These are phyloP conservation scores for Mycosarcoma maydis DNA, from an alignment of 1,284 basidiomycete genomes.

Conservation along the genomic window DNA sequence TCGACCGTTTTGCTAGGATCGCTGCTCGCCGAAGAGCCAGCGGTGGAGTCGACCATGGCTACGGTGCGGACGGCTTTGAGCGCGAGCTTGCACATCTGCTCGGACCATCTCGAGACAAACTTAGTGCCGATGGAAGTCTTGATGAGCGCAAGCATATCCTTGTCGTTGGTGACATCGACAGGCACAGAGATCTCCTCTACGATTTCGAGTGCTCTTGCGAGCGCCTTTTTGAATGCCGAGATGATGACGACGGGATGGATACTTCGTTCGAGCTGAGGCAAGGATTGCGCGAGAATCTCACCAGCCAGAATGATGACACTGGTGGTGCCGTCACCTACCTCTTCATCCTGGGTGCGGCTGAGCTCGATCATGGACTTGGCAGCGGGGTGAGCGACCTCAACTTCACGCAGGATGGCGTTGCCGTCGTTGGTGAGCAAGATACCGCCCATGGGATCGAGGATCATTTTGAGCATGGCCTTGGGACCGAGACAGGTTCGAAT, in stretches of 20 bases:
- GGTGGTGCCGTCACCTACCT: slow-evolving; percentile 97
- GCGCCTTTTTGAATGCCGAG: slow-evolving; percentile 93
- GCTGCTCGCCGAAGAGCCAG: slow-evolving; percentile 16
- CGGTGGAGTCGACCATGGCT: slow-evolving; percentile 69
- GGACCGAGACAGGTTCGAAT: slow-evolving; percentile 97
- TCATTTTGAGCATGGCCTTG: slow-evolving; percentile 99
- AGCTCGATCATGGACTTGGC: slow-evolving; percentile 99
- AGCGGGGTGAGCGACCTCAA: slow-evolving; percentile 96
- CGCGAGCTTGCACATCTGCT: slow-evolving; percentile 95
- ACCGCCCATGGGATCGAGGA: slow-evolving; percentile 75
- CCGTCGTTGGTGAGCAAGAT: slow-evolving; percentile 87
- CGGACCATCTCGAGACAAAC: slow-evolving; percentile 94
- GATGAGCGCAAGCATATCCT: slow-evolving; percentile 94
- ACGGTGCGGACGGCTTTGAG: slow-evolving; percentile 91
- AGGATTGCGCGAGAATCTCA: slow-evolving; percentile 96
- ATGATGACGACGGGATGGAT: slow-evolving; percentile 99
- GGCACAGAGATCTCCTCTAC: slow-evolving; percentile 87
- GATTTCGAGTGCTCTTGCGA: slow-evolving; percentile 88
- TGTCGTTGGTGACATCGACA: slow-evolving; percentile 86
- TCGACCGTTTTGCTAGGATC: slow-evolving; percentile 76
- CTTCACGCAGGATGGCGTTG: slow-evolving; percentile 95
- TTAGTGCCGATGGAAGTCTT: slow-evolving; percentile 99
- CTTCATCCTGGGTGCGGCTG: slow-evolving; percentile 95
- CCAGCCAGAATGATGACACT: slow-evolving; percentile 97
- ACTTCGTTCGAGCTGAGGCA: slow-evolving; percentile 90